phyloP scores from a whole-genome alignment of 192 early-diverging fungal genomes.

The Mortierella hygrophila region DNA sequence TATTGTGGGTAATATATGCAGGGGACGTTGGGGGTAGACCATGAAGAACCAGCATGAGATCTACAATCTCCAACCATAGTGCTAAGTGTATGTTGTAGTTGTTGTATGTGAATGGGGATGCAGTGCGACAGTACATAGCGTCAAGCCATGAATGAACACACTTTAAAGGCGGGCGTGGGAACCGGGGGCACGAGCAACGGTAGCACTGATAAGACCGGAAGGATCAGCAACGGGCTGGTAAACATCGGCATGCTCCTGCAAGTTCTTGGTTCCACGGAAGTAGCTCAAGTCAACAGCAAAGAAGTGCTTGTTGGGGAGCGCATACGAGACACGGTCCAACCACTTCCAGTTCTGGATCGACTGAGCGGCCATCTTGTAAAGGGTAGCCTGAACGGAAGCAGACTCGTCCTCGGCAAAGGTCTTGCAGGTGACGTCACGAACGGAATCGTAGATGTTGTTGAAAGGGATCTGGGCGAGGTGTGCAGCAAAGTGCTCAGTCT shows the following conservation, averaged over 20 bases:
- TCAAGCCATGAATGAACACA: background rate
- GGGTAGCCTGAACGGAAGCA: constrained; percentile 84
- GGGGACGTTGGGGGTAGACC: background rate
- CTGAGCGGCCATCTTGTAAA: constrained; percentile 81
- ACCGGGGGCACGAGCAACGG: constrained; percentile 65
- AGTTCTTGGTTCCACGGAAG: constrained; percentile 77
- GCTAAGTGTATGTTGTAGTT: background rate
- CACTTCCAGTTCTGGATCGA: constrained; percentile 69
- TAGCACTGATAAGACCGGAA: constrained; percentile 81
- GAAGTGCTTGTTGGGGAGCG: constrained; percentile 85
- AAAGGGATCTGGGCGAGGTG: constrained; percentile 60
- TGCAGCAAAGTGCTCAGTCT: constrained; percentile 20
- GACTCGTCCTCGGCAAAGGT: constrained; percentile 84
- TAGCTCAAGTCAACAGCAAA: constrained; percentile 79
- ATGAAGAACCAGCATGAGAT: constrained; percentile 9
- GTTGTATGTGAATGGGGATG: background rate
- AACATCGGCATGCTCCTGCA: constrained; percentile 73
- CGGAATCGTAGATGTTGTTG: constrained; percentile 66
- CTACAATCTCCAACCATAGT: background rate
- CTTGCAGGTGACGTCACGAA: constrained; percentile 76
- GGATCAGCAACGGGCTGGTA: constrained; percentile 83
- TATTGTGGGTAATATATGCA: background rate
- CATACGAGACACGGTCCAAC: constrained; percentile 73
- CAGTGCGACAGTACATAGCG: background rate
- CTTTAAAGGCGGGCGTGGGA: constrained; percentile 43